Conservation (phyloP, 768 basidiomycete species). For the Auriscalpium vulgare region DNA sequence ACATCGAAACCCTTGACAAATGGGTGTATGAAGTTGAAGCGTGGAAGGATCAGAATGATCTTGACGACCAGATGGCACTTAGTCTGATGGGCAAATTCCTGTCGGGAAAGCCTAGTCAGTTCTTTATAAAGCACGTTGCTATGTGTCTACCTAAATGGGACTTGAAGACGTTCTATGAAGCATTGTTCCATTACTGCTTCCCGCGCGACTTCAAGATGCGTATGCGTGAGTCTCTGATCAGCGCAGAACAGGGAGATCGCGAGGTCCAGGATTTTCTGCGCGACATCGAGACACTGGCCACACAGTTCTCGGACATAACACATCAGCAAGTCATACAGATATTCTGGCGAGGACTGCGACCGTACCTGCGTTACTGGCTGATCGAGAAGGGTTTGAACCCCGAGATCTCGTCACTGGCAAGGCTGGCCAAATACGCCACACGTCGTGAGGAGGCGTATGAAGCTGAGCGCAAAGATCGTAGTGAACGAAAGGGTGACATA, state of each 20-base stretch:
- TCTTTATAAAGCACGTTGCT: conserved; percentile 18
- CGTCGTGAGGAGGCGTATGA: not conserved
- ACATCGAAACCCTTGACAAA: not conserved
- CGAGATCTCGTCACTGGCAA: not conserved
- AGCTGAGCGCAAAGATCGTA: not conserved
- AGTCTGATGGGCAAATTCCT: conserved; percentile 16
- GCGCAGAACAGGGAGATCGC: conserved; percentile 1
- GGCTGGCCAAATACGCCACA: not conserved
- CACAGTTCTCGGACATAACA: conserved; percentile 10
- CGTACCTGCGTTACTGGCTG: conserved; percentile 13
- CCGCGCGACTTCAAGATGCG: conserved; percentile 13
- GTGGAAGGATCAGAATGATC: not conserved
- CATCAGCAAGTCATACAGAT: conserved; percentile 9
- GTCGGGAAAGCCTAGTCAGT: conserved; percentile 16
- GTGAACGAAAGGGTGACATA: not conserved
- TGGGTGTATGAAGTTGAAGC: not conserved
- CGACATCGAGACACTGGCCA: conserved; percentile 15
- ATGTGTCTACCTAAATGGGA: conserved; percentile 6
- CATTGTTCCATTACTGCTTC: conserved; percentile 20
- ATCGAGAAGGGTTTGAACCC: conserved; percentile 14
- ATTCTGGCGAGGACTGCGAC: conserved; percentile 8
- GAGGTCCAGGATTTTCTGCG: conserved; percentile 15
- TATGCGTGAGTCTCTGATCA: not conserved
- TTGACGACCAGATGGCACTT: not conserved
- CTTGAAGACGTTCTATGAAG: conserved; percentile 7